These are phyloP conservation scores for Tillandsia fasciculata DNA, from an alignment of 176 grass and related monocot genomes.

Conservation along the genomic window DNA sequence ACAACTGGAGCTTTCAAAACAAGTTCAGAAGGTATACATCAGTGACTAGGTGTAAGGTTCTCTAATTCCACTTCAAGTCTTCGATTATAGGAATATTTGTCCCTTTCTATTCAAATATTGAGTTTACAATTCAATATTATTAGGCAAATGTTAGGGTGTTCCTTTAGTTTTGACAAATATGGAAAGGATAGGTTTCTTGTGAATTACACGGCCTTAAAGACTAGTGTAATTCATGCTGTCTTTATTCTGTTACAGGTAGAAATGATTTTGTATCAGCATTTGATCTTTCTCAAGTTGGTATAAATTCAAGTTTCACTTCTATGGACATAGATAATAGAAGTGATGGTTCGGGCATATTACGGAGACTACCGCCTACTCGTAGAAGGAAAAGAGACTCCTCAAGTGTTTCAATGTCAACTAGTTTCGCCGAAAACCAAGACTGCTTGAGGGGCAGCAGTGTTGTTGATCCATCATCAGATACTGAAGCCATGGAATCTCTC, in stretches of 20 bases:
- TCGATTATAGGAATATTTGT: not conserved
- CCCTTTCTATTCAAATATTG: not conserved
- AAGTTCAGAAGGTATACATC: conserved; percentile 12
- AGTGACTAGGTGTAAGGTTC: not conserved
- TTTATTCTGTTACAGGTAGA: conserved; percentile 44
- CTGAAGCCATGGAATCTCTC: conserved; percentile 32
- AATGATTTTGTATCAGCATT: conserved; percentile 44
- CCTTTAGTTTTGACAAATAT: not conserved
- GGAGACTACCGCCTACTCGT: conserved; percentile 31
- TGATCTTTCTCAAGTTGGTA: conserved; percentile 44
- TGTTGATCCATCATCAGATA: conserved; percentile 49
- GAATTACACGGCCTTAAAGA: conserved; percentile 8
- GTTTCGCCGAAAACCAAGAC: conserved; percentile 54
- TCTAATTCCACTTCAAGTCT: not conserved
- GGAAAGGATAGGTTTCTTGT: not conserved
- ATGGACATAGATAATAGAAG: conserved; percentile 33
- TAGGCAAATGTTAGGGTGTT: not conserved
- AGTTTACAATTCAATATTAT: not conserved
- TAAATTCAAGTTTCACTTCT: conserved; percentile 50
- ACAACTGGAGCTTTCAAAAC: conserved; percentile 24
- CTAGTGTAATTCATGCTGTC: conserved; percentile 3
- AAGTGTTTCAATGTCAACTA: conserved; percentile 45
- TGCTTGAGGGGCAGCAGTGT: conserved; percentile 34
- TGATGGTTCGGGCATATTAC: conserved; percentile 42
- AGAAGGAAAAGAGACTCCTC: conserved; percentile 60